Evolutionary conservation across 2,329 filamentous ascomycete species (phyloP).

Genomic region (Diaporthe destruens): DNA sequence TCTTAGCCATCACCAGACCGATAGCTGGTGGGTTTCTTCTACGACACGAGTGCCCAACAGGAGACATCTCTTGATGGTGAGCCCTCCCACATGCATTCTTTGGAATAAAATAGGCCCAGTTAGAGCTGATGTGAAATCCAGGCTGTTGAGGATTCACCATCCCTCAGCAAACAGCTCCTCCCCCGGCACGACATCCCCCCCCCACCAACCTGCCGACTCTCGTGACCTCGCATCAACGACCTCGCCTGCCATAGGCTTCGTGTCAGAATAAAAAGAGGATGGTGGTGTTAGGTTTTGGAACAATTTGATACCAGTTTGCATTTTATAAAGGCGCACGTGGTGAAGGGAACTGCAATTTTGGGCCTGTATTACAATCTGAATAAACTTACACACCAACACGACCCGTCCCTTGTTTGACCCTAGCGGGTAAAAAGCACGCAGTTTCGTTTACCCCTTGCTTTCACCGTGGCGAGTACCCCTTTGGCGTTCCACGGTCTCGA

Average conservation of each 20-base stretch:
- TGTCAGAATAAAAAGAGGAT: background rate
- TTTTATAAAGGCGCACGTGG: background rate
- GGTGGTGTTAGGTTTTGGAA: constrained; percentile 4
- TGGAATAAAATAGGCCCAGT: background rate
- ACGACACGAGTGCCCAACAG: background rate
- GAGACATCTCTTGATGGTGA: background rate
- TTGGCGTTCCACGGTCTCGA: background rate
- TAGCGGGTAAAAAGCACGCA: background rate
- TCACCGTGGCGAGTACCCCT: background rate
- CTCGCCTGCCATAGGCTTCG: background rate
- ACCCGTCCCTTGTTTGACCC: constrained; percentile 12
- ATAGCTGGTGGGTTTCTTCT: background rate
- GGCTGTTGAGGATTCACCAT: background rate
- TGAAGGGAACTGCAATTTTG: background rate
- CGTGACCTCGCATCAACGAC: background rate
- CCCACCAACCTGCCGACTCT: constrained; percentile 3
- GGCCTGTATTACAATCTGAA: background rate
- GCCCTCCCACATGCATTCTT: background rate
- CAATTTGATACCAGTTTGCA: constrained; percentile 22
- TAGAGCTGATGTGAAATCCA: background rate
- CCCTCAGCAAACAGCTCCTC: background rate
- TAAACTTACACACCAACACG: constrained; percentile 18
- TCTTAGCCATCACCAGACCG: background rate
- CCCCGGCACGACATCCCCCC: background rate
- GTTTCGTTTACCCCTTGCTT: background rate